A percentile compares a stretch with the other conserved stretches of the same genome.
Evolutionary conservation across 2,329 filamentous ascomycete genomes (phyloP).

Genomic region (Didymella glomerata): DNA sequence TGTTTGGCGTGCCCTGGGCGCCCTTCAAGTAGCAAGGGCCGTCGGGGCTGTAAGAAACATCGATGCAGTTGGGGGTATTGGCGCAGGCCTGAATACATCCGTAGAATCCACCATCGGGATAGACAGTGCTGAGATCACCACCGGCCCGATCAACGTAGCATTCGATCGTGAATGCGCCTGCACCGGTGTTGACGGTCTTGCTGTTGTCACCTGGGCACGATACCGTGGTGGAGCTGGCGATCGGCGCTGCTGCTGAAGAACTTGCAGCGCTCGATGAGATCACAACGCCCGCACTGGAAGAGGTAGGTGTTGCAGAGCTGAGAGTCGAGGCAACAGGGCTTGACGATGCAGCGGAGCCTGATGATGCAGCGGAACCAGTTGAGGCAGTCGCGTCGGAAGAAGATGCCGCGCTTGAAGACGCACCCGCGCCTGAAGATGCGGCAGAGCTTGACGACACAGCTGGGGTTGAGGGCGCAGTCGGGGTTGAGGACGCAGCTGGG

Average conservation of each 20-base stretch:
- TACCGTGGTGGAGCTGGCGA: background rate
- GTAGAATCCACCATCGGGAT: background rate
- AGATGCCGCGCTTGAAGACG: constrained; percentile 1
- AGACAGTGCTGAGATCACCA: background rate
- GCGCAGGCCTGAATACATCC: background rate
- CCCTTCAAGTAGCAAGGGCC: background rate
- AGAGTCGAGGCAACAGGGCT: background rate
- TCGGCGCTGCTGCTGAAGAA: background rate
- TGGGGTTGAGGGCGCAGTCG: background rate
- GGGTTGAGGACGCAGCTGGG: background rate
- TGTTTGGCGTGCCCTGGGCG: background rate
- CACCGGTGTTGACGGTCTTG: background rate
- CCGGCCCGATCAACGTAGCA: background rate
- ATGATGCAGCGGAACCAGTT: background rate
- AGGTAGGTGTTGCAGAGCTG: background rate
- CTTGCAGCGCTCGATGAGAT: background rate
- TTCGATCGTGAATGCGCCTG: background rate
- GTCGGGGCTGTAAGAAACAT: background rate
- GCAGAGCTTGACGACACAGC: background rate
- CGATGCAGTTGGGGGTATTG: background rate
- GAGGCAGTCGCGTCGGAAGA: no score
- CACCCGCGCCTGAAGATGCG: background rate
- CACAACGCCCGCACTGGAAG: background rate
- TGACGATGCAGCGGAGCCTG: background rate
- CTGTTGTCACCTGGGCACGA: background rate